Evolutionary conservation across 2,329 filamentous ascomycete species (phyloP).

Genomic region (Chaetothyriales sp.): DNA sequence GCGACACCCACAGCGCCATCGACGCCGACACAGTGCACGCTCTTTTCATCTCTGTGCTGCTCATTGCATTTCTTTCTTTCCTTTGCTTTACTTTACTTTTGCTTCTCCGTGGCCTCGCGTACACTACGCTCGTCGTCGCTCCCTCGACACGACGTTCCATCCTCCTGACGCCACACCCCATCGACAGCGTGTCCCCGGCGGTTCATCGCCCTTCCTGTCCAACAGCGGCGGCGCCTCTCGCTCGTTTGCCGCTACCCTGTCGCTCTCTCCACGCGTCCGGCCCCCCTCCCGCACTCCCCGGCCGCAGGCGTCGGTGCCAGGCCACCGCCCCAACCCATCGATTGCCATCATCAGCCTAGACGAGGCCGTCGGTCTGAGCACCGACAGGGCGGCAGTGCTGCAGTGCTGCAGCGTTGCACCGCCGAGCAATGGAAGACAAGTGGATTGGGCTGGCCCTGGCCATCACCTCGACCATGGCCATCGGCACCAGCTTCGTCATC

Average conservation of each 20-base stretch:
- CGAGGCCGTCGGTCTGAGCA: not conserved
- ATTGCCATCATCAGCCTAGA: not conserved
- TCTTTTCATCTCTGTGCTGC: not conserved
- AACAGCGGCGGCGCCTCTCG: not conserved
- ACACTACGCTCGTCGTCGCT: not conserved
- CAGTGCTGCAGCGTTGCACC: not conserved
- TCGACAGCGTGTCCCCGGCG: not conserved
- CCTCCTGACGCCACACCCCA: not conserved
- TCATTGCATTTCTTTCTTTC: not conserved
- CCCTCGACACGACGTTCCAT: not conserved
- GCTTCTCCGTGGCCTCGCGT: not conserved
- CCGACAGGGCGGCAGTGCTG: not conserved
- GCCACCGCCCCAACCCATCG: not conserved
- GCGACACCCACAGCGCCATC: not conserved
- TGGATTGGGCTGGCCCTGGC: slow-evolving; percentile 35
- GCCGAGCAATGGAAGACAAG: slow-evolving; percentile 22
- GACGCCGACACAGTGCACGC: not conserved
- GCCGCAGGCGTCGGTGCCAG: not conserved
- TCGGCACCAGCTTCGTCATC: slow-evolving; percentile 90
- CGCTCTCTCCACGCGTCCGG: not conserved
- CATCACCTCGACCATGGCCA: slow-evolving; percentile 35
- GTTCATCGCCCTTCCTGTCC: too few species aligned
- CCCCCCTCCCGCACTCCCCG: too few species aligned
- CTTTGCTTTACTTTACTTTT: not conserved
- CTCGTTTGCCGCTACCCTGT: not conserved